A percentile compares a stretch with the other conserved stretches of the same genome.
Evolutionary conservation across 306 rosid genomes (phyloP).

Genomic region (Ochetophila trinervis): DNA sequence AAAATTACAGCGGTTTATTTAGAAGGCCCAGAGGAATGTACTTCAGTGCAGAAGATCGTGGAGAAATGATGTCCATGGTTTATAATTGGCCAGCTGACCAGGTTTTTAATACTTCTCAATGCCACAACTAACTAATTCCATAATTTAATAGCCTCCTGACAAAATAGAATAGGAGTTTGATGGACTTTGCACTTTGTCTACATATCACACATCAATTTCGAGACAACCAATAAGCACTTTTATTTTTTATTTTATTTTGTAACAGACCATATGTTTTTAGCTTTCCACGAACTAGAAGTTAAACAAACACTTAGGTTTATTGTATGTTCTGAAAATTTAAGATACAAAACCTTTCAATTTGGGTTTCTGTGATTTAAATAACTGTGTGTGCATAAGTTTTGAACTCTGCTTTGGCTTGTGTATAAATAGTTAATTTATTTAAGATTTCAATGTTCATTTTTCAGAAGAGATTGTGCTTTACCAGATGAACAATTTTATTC

Average conservation of each 20-base stretch:
- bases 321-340: not conserved
- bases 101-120: slow-evolving; percentile 16
- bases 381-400: not conserved
- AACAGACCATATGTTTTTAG: too few species aligned
- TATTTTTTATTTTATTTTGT: too few species aligned
- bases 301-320: too few species aligned
- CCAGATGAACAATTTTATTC: not conserved
- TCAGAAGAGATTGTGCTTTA: not conserved
- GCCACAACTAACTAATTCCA: not conserved
- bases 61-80: slow-evolving; percentile 99
- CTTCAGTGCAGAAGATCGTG: slow-evolving; percentile 93
- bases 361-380: not conserved
- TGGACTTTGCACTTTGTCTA: too few species aligned
- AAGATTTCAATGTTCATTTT: not conserved
- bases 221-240: too few species aligned
- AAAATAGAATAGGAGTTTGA: too few species aligned
- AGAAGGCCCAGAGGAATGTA: slow-evolving; percentile 99
- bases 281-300: too few species aligned
- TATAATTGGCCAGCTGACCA: slow-evolving; percentile 99
- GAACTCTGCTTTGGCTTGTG: not conserved
- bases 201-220: too few species aligned
- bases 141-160: too few species aligned
- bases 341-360: not conserved
- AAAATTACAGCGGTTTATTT: slow-evolving; percentile 90
- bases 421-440: too few species aligned